Percentiles rank a stretch among this genome's conserved stretches.
Evolutionary conservation across 495 filamentous ascomycete genomes (phyloP).

Genomic region (Lasiosphaeriaceae sp.): DNA sequence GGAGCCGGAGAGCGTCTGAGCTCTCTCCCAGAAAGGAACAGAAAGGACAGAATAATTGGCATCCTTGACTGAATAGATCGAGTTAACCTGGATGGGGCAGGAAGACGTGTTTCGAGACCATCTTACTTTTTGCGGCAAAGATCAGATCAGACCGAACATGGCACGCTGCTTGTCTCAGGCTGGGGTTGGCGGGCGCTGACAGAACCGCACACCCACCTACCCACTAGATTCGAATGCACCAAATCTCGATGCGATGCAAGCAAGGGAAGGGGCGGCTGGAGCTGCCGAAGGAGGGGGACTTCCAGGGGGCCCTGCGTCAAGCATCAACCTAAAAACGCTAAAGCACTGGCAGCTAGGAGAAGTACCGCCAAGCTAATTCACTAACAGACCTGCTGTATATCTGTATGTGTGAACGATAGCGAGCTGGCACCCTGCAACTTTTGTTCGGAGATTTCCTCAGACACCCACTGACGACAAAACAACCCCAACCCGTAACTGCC

Average conservation of each 20-base stretch:
- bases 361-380: neutral
- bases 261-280: neutral
- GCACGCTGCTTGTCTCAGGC: slow-evolving; percentile 29
- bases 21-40: too few species aligned
- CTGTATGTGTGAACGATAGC: neutral
- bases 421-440: neutral
- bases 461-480: slow-evolving; percentile 1
- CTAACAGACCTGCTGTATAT: neutral
- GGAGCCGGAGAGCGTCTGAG: too few species aligned
- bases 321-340: too few species aligned
- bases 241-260: neutral
- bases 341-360: neutral
- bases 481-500: neutral
- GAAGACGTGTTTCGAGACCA: slow-evolving; percentile 13
- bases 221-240: neutral
- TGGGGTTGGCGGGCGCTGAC: slow-evolving; percentile 1
- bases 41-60: too few species aligned
- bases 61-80: neutral
- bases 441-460: slow-evolving; percentile 16
- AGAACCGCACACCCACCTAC: slow-evolving; percentile 33
- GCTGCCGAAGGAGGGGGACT: neutral
- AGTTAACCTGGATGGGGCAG: neutral
- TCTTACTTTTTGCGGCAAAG: slow-evolving; percentile 5
- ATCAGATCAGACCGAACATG: slow-evolving; percentile 34
- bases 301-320: neutral